These are phyloP conservation scores for Ceratocystis harringtonii DNA, from an alignment of 2,329 filamentous ascomycete genomes.

Conservation along the genomic window DNA sequence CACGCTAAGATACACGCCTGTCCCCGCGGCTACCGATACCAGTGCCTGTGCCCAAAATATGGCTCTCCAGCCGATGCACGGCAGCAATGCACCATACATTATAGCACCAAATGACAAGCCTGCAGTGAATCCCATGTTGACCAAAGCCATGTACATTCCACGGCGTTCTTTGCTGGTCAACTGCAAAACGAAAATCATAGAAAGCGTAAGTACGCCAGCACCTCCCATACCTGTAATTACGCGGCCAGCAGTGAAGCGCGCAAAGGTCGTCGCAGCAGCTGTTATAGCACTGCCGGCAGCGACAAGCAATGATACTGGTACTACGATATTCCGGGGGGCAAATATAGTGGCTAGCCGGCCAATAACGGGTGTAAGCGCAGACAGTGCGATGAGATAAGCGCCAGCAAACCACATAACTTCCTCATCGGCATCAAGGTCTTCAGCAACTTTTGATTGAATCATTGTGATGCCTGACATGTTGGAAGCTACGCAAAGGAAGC, in stretches of 20 bases:
- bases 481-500: constrained; percentile 27
- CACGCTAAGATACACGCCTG: constrained; percentile 49
- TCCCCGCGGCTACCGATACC: constrained; percentile 43
- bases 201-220: constrained; percentile 56
- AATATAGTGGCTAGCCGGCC: constrained; percentile 64
- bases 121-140: constrained; percentile 58
- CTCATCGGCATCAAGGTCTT: constrained; percentile 58
- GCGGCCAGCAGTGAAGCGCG: constrained; percentile 52
- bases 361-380: constrained; percentile 49
- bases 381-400: constrained; percentile 51
- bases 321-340: constrained; percentile 48
- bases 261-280: constrained; percentile 42
- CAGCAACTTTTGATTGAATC: constrained; percentile 61
- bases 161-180: constrained; percentile 50
- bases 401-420: constrained; percentile 69
- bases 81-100: constrained; percentile 49
- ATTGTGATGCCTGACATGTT: constrained; percentile 75
- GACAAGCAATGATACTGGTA: constrained; percentile 43
- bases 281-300: constrained; percentile 50
- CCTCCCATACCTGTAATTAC: constrained; percentile 53
- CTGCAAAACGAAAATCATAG: constrained; percentile 64
- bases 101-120: constrained; percentile 59
- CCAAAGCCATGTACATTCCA: constrained; percentile 57
- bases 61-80: constrained; percentile 38
- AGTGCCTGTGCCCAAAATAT: constrained; percentile 63